A percentile compares a stretch with the other conserved stretches of the same genome.
Evolutionary conservation across 2,329 filamentous ascomycete species (phyloP).

Genomic region (Ophiostoma quercus): DNA sequence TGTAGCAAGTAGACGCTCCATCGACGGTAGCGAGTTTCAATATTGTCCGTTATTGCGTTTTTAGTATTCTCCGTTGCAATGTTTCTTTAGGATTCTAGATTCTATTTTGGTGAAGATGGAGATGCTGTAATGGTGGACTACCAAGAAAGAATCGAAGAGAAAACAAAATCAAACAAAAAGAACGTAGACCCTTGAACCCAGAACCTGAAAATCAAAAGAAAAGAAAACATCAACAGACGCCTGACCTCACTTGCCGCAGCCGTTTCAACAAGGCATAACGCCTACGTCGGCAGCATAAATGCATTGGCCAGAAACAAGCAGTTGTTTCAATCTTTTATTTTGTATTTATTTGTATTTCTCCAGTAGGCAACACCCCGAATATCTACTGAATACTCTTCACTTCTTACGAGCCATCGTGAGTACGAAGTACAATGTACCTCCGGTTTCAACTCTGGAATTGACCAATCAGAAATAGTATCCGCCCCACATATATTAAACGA

Average conservation of each 20-base stretch:
- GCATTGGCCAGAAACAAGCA: constrained; percentile 11
- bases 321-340: constrained; percentile 9
- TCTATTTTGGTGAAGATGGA: too few relatives aligned
- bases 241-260: not conserved
- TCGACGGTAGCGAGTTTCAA: constrained; percentile 1
- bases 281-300: not conserved
- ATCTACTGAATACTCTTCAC: too few relatives aligned
- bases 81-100: too few relatives aligned
- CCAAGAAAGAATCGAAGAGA: too few relatives aligned
- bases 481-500: constrained; percentile 38
- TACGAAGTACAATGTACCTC: not conserved
- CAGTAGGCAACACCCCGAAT: too few relatives aligned
- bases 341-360: too few relatives aligned
- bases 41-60: not conserved
- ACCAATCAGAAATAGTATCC: not conserved
- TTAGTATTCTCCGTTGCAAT: not conserved
- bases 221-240: too few relatives aligned
- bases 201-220: too few relatives aligned
- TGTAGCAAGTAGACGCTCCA: not conserved
- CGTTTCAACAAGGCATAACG: constrained; percentile 7
- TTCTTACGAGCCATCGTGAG: too few relatives aligned
- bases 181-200: too few relatives aligned
- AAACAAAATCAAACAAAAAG: too few relatives aligned
- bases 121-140: too few relatives aligned
- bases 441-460: not conserved